phyloP scores from a whole-genome alignment of 805 yeast genomes.

The Vanderwaltozyma tropicalis region DNA sequence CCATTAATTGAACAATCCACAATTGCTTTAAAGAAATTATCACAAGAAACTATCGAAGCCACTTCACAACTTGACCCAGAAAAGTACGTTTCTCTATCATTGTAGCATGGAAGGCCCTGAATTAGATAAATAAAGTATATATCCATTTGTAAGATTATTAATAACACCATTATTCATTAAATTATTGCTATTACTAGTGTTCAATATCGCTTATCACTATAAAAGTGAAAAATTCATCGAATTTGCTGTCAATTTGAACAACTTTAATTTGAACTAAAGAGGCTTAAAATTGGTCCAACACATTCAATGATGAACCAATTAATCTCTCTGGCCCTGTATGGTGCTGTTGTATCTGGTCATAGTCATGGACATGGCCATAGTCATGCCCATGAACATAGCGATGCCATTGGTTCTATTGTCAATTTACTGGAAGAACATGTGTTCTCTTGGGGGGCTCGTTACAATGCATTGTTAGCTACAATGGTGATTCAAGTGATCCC shows the following conservation, averaged over 20 bases:
- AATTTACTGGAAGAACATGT: constrained; percentile 5
- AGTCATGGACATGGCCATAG: constrained; percentile 2
- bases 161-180: no score
- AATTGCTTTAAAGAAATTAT: constrained; percentile 21
- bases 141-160: background rate
- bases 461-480: constrained; percentile 55
- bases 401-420: background rate
- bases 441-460: constrained; percentile 34
- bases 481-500: constrained; percentile 58
- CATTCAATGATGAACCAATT: no score
- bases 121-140: no score
- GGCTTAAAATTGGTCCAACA: no score
- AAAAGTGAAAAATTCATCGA: no score
- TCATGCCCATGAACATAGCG: constrained; percentile 2
- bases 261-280: no score
- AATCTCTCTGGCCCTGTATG: background rate
- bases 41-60: constrained; percentile 20
- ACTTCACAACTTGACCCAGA: constrained; percentile 25
- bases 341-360: background rate
- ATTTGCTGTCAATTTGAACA: no score
- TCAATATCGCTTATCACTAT: no score
- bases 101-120: no score
- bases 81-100: constrained; percentile 24
- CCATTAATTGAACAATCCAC: constrained; percentile 22
- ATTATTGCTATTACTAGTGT: no score